phyloP scores from a whole-genome alignment of 2,329 filamentous ascomycete genomes.

The Allantophomopsis lycopodina region DNA sequence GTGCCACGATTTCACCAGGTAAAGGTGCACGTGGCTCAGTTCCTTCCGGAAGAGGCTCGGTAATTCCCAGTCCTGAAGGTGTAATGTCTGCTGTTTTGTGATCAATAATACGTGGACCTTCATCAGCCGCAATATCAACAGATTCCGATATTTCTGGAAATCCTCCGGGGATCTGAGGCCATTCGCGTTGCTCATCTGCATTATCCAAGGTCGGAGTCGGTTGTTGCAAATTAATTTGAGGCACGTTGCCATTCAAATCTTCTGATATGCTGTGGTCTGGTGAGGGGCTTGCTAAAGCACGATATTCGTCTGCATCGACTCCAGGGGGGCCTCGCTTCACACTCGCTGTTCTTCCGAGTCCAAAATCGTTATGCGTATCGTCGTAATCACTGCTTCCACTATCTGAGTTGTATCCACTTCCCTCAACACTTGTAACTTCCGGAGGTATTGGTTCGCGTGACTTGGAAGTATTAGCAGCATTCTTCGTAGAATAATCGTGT shows the following conservation, averaged over 20 bases:
- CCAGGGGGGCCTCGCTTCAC: slow-evolving; percentile 6
- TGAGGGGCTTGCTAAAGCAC: neutral
- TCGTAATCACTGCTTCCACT: slow-evolving; percentile 23
- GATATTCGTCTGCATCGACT: neutral
- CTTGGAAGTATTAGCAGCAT: slow-evolving; percentile 40
- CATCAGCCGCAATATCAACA: neutral
- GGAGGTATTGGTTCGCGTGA: slow-evolving; percentile 54
- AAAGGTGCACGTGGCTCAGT: slow-evolving; percentile 3
- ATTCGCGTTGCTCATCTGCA: slow-evolving; percentile 15
- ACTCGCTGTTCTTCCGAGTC: slow-evolving; percentile 5
- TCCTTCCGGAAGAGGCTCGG: slow-evolving; percentile 6
- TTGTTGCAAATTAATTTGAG: slow-evolving; percentile 29
- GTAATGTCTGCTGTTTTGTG: slow-evolving; percentile 7
- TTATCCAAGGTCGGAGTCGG: slow-evolving; percentile 29
- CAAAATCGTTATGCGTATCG: slow-evolving; percentile 7
- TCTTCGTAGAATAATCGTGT: slow-evolving; percentile 37
- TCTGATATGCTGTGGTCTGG: neutral
- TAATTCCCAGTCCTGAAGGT: slow-evolving; percentile 8
- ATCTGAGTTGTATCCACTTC: slow-evolving; percentile 48
- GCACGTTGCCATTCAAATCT: slow-evolving; percentile 15
- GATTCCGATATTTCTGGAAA: slow-evolving; percentile 28
- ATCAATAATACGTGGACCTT: slow-evolving; percentile 1
- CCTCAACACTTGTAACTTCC: slow-evolving; percentile 57
- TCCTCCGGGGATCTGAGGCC: slow-evolving; percentile 33
- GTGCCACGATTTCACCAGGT: slow-evolving; percentile 5